These are phyloP conservation scores for Westerdykella aurantiaca DNA, from an alignment of 2,329 filamentous ascomycete genomes.

Conservation along the genomic window DNA sequence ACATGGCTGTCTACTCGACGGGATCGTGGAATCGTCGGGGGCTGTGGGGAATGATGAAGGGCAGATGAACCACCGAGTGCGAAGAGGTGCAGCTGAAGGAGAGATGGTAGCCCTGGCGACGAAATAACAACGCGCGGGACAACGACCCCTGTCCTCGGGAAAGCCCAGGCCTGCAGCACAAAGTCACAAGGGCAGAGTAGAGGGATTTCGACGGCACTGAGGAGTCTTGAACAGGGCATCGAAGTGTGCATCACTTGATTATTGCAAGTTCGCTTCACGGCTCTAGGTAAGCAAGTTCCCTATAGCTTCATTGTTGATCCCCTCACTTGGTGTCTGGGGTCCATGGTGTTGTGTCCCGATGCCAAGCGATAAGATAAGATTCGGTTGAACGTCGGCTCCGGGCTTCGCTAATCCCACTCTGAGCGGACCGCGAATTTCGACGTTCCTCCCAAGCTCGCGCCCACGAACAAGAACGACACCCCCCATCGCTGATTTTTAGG, in stretches of 20 bases:
- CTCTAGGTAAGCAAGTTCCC: too few relatives aligned
- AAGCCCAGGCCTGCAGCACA: neutral
- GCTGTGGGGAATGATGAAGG: neutral
- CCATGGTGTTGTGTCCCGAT: too few relatives aligned
- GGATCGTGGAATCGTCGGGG: neutral
- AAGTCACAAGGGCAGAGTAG: too few relatives aligned
- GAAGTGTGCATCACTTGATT: too few relatives aligned
- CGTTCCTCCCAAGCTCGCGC: constrained; percentile 7
- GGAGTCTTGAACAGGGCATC: too few relatives aligned
- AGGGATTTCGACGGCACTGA: too few relatives aligned
- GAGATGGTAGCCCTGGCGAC: neutral
- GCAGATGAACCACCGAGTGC: neutral
- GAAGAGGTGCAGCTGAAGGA: neutral
- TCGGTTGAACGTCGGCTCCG: constrained; percentile 5
- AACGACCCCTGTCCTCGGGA: too few relatives aligned
- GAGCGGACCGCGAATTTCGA: too few relatives aligned
- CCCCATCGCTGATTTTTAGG: constrained; percentile 34
- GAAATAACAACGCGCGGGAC: too few relatives aligned
- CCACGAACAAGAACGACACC: constrained; percentile 28
- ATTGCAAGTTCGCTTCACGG: too few relatives aligned
- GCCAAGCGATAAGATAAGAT: constrained; percentile 31
- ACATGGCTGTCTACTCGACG: constrained; percentile 44
- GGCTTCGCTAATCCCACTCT: neutral
- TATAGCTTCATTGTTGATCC: too few relatives aligned
- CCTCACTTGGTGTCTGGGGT: too few relatives aligned